Evolutionary conservation across 2,329 filamentous ascomycete species (phyloP).

Genomic region (Fusarium luffae): DNA sequence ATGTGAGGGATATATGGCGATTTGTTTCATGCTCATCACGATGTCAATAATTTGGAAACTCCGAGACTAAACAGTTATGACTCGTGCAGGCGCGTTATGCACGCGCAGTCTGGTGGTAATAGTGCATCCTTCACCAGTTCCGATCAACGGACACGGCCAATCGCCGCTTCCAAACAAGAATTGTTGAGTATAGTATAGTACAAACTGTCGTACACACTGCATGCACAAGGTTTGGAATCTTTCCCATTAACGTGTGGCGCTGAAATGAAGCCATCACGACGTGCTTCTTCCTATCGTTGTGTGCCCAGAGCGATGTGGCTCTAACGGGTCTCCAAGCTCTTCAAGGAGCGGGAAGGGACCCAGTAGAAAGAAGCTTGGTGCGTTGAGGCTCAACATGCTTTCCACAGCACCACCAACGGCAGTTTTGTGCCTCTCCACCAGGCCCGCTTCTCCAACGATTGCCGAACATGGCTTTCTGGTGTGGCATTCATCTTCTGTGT

Average conservation of each 20-base stretch:
- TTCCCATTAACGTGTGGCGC: not conserved
- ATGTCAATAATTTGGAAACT: conserved; percentile 38
- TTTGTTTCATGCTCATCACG: conserved; percentile 19
- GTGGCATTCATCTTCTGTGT: conserved; percentile 22
- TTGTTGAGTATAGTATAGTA: not conserved
- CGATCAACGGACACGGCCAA: not conserved
- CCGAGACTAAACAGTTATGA: conserved; percentile 43
- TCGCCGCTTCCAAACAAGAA: not conserved
- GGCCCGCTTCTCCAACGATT: conserved; percentile 49
- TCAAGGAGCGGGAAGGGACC: conserved; percentile 43
- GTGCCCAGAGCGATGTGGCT: conserved; percentile 37
- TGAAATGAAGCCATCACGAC: conserved; percentile 43
- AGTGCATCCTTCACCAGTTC: conserved; percentile 13
- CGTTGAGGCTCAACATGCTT: conserved; percentile 43
- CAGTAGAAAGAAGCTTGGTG: conserved; percentile 41
- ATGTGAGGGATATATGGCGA: conserved; percentile 27
- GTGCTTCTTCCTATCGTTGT: conserved; percentile 13
- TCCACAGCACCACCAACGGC: conserved; percentile 43
- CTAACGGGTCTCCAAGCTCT: conserved; percentile 39
- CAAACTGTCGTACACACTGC: not conserved
- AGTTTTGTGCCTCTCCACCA: conserved; percentile 44
- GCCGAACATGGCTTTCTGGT: conserved; percentile 44
- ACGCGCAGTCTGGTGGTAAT: conserved; percentile 10
- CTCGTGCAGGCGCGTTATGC: conserved; percentile 37
- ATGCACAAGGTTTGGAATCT: not conserved